Base-by-base conservation (phyloP, 176 grass and related monocot genomes). In the Phyllostachys edulis region DNA sequence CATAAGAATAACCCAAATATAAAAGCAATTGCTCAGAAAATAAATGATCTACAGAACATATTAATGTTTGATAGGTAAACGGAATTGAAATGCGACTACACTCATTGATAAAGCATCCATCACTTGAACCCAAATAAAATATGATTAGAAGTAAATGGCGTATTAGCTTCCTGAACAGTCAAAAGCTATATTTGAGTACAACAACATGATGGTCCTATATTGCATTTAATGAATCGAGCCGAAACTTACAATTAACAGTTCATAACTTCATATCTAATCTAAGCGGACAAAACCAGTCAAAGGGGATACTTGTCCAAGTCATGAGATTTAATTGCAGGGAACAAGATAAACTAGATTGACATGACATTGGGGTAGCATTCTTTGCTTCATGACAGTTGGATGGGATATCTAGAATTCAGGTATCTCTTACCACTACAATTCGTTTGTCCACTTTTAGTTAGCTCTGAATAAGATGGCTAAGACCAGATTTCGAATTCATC, bases 1-100 rank as follows among this genome's bases (percentile, higher is more conserved):
- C 70, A 92, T 64, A 80, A 85, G 38, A 91, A 87, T 84, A 78
- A 78, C 94, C 92, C 90, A 85, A 86, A 89, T 79, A 84, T 83
- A 79, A 83, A 83, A 10, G 57, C 46, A 88, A 82, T 37, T 82
- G 59, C 51, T 26, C 21, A 27, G 34, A 13, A 77, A 67, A n/a
- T 17, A 83, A 82, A 89, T 27, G 64, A 26, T 64, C 52, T 74
- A 78, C 0, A 74, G 1, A 57, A 24, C 7, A 60, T 0, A 90
- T 7, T 3, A 83, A 73, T 5, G 36, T 32, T 68, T 68, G 5
- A 64, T n/a, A 67, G 40, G 38, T 50, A 73, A 73, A 90, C 1
- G 37, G 9, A 66, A 76, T 6, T 15, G 21, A 84, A 76, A 80
- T 16, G 6, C n/a, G 0, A 7, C 4, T 0, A 5, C 3, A 21